Percentiles rank a stretch among this genome's conserved stretches.
phyloP scores from a whole-genome alignment of 371 early-diverging fungal genomes.

The Mortierella sp. region DNA sequence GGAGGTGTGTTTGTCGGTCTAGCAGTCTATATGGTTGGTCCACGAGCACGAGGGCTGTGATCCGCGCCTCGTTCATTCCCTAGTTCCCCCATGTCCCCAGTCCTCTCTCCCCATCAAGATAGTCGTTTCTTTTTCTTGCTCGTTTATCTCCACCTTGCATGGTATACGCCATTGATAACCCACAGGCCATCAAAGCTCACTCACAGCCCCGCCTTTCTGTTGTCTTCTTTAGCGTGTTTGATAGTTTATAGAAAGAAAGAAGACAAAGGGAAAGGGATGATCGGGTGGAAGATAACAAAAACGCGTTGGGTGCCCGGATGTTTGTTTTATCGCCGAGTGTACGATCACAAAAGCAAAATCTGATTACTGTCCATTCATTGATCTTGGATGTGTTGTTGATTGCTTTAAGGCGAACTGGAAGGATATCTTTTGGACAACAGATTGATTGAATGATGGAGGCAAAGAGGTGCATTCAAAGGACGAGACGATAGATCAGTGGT shows the following conservation, averaged over 20 bases:
- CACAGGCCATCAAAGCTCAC: conserved; percentile 6
- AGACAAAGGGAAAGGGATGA: too few relatives aligned
- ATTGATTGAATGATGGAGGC: background rate
- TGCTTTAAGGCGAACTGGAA: background rate
- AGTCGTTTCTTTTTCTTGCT: background rate
- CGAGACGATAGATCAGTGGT: background rate
- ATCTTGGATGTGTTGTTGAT: background rate
- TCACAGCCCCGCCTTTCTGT: background rate
- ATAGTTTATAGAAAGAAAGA: background rate
- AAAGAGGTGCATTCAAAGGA: background rate
- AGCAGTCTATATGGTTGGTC: background rate
- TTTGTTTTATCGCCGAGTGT: background rate
- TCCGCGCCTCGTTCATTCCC: background rate
- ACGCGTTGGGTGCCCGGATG: conserved; percentile 9
- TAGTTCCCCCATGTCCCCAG: background rate
- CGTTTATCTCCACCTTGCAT: conserved; percentile 7
- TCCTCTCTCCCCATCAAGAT: conserved; percentile 10
- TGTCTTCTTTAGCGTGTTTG: background rate
- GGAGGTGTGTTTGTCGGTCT: conserved; percentile 6
- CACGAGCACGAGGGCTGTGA: background rate
- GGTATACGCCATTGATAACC: conserved; percentile 8
- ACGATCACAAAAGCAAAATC: background rate
- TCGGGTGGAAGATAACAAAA: conserved; percentile 4
- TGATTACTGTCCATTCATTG: background rate
- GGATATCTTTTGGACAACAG: background rate